phyloP scores from a whole-genome alignment of 495 filamentous ascomycete species.

The Aspergillus wentii region DNA sequence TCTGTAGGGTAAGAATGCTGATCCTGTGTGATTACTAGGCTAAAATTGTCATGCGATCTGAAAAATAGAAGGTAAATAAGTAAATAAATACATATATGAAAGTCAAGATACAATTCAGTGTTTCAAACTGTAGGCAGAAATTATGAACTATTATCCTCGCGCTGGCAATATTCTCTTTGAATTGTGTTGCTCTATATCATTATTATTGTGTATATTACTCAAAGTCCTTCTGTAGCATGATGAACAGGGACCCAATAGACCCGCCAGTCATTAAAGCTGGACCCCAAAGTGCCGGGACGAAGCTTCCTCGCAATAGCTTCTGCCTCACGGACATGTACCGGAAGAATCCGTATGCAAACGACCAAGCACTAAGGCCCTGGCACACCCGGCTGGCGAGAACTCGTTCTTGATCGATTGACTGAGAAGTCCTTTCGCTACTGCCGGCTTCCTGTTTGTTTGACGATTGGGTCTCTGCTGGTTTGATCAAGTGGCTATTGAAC shows the following conservation, averaged over 20 bases:
- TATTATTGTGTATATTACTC: not conserved
- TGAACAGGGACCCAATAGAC: slow-evolving; percentile 7
- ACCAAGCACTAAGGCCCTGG: slow-evolving; percentile 22
- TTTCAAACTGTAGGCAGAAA: not conserved
- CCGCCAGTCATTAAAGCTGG: slow-evolving; percentile 23
- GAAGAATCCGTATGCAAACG: slow-evolving; percentile 24
- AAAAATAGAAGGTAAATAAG: not conserved
- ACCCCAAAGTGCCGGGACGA: slow-evolving; percentile 29
- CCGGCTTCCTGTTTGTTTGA: not conserved
- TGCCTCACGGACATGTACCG: slow-evolving; percentile 21
- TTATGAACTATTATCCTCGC: not conserved
- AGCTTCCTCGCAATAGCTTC: slow-evolving; percentile 19
- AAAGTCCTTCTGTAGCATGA: slow-evolving; percentile 6
- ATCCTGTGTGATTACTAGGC: no score
- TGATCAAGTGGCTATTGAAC: slow-evolving; percentile 1
- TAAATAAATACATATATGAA: not conserved
- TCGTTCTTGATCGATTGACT: not conserved
- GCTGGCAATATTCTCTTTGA: not conserved
- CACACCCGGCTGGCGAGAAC: slow-evolving; percentile 19
- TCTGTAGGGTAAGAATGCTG: no score
- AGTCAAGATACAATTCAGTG: not conserved
- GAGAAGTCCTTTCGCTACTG: slow-evolving; percentile 5
- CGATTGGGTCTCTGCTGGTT: not conserved
- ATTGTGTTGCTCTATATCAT: not conserved
- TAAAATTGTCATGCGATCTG: not conserved